Evolutionary conservation across 129 eudicot genomes (phyloP).

Genomic region (Calendula officinalis): DNA sequence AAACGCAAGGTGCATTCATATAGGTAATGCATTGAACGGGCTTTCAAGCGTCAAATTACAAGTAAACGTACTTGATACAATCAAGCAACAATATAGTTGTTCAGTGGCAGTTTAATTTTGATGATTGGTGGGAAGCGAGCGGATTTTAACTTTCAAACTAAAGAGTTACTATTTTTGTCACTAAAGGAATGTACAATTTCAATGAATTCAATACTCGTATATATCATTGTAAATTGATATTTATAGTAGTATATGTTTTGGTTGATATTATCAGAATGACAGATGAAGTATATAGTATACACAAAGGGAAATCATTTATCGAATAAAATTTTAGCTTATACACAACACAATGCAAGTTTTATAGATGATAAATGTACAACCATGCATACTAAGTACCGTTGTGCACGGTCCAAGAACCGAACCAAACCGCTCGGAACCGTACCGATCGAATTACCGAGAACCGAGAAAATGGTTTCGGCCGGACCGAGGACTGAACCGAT

Average conservation of each 20-base stretch:
- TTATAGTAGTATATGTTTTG: neutral
- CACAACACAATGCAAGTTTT: too few species aligned
- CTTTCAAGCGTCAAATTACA: neutral
- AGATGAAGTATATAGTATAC: too few species aligned
- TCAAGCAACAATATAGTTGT: neutral
- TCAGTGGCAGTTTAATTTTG: neutral
- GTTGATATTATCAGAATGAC: neutral
- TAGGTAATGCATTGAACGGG: neutral
- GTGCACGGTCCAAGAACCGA: too few species aligned
- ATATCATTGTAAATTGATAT: neutral
- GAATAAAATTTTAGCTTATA: too few species aligned
- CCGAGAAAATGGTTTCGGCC: too few species aligned
- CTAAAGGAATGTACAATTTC: neutral
- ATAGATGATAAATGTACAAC: too few species aligned
- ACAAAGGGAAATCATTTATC: too few species aligned
- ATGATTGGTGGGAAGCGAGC: neutral
- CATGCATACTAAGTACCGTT: too few species aligned
- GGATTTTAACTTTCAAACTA: neutral
- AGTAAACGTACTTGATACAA: neutral
- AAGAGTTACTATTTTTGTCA: neutral
- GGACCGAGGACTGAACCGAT: too few species aligned
- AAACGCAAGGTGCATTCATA: neutral
- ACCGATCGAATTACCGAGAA: too few species aligned
- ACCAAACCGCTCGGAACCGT: too few species aligned
- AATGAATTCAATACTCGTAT: neutral